Conservation (phyloP, 139 green algal species). For the Chlamydomonas sphaeroides region DNA sequence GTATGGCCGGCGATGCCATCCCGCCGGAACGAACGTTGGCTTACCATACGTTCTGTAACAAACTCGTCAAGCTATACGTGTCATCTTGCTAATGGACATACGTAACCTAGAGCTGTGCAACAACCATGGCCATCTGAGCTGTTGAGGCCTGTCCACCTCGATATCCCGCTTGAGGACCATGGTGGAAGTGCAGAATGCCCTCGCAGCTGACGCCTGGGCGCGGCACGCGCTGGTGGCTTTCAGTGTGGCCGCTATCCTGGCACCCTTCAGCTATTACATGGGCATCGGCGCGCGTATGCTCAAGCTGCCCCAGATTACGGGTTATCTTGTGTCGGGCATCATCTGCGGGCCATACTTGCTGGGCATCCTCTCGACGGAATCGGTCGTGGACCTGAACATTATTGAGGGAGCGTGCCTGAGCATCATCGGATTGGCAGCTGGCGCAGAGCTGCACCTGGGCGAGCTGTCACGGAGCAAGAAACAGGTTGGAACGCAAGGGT, state of each 20-base stretch:
- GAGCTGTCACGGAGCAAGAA: conserved; percentile 67
- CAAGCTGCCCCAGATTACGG: conserved; percentile 76
- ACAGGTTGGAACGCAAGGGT: conserved; percentile 66
- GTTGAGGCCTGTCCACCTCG: no score
- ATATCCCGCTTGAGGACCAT: no score
- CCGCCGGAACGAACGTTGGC: no score
- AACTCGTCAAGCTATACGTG: no score
- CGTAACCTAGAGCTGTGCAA: no score
- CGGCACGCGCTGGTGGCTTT: conserved; percentile 54
- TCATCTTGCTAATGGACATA: no score
- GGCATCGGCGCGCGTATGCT: conserved; percentile 37
- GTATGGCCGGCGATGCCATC: no score
- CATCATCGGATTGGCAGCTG: conserved; percentile 83
- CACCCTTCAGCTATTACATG: conserved; percentile 66
- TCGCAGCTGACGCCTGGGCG: no score
- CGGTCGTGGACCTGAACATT: conserved; percentile 63
- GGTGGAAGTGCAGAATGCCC: no score
- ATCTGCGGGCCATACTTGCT: conserved; percentile 69
- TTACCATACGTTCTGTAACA: no score
- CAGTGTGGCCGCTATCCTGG: conserved; percentile 53
- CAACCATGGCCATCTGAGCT: no score
- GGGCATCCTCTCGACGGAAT: conserved; percentile 63
- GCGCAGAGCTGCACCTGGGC: conserved; percentile 76
- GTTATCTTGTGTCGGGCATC: conserved; percentile 81
- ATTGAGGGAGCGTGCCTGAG: conserved; percentile 73